Percentiles rank a stretch among this genome's conserved stretches.
These are phyloP conservation scores for Nemania serpens DNA, from an alignment of 2,329 filamentous ascomycete genomes.

Conservation along the genomic window DNA sequence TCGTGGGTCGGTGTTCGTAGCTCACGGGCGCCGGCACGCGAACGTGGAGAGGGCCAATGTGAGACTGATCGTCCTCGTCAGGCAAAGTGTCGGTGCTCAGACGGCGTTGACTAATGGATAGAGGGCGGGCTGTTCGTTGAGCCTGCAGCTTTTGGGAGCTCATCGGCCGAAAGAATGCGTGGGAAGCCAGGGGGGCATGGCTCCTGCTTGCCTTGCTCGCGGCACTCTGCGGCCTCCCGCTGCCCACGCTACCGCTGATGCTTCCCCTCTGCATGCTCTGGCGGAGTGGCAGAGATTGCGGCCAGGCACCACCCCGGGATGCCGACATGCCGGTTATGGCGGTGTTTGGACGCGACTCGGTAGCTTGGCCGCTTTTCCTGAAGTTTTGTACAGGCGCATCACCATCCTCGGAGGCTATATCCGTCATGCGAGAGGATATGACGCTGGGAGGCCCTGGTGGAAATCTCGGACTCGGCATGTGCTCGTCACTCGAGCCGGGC, in stretches of 20 bases:
- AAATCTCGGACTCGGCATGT: slow-evolving; percentile 48
- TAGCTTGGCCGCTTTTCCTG: slow-evolving; percentile 46
- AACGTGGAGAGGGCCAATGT: slow-evolving; percentile 62
- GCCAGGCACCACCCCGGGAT: slow-evolving; percentile 53
- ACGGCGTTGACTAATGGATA: slow-evolving; percentile 47
- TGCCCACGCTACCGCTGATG: slow-evolving; percentile 45
- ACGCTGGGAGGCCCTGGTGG: slow-evolving; percentile 63
- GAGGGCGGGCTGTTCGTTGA: slow-evolving; percentile 69
- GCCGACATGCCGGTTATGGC: slow-evolving; percentile 57
- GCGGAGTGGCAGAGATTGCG: slow-evolving; percentile 61
- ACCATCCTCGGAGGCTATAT: slow-evolving; percentile 63
- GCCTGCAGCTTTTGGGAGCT: slow-evolving; percentile 93
- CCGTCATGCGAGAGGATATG: slow-evolving; percentile 74
- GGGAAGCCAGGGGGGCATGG: slow-evolving; percentile 87
- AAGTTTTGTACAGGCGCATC: slow-evolving; percentile 37
- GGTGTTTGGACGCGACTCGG: slow-evolving; percentile 61
- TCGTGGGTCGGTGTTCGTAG: slow-evolving; percentile 40
- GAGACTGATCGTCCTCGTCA: slow-evolving; percentile 48
- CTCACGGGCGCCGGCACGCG: slow-evolving; percentile 49
- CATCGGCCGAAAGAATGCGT: slow-evolving; percentile 95
- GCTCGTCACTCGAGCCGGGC: slow-evolving; percentile 45
- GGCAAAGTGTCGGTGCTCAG: slow-evolving; percentile 39
- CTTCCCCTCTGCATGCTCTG: slow-evolving; percentile 52
- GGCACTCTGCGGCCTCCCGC: slow-evolving; percentile 65
- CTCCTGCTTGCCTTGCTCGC: slow-evolving; percentile 79